phyloP scores from a whole-genome alignment of 176 grass and related monocot genomes.

The Avena eriantha region DNA sequence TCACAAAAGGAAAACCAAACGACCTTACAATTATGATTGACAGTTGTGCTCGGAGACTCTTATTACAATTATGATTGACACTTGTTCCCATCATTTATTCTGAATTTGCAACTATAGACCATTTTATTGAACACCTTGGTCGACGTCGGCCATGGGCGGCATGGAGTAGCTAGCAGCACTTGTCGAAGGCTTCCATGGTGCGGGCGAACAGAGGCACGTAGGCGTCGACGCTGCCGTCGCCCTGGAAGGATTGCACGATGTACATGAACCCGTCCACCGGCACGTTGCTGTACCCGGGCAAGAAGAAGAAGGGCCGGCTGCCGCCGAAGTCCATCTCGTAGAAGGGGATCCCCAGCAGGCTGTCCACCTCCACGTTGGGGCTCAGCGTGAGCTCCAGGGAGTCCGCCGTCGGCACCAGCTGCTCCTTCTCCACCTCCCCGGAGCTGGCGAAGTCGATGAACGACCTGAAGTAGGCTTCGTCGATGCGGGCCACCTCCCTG shows the following conservation, averaged over 20 bases:
- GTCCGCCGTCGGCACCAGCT: conserved; percentile 42
- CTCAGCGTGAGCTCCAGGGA: background rate
- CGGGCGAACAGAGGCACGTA: conserved; percentile 5
- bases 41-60: too few species aligned
- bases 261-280: conserved; percentile 18
- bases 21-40: too few species aligned
- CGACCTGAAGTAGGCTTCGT: conserved; percentile 36
- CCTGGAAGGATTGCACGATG: background rate
- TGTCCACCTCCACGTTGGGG: conserved; percentile 18
- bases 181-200: background rate
- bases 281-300: background rate
- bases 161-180: conserved; percentile 2
- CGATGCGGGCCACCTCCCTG: background rate
- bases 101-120: too few species aligned
- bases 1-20: too few species aligned
- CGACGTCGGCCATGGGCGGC: background rate
- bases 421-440: conserved; percentile 44
- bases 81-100: too few species aligned
- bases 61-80: too few species aligned
- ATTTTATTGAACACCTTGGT: background rate
- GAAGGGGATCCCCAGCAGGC: background rate
- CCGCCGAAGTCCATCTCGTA: conserved; percentile 18
- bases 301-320: conserved; percentile 5
- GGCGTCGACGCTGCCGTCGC: background rate
- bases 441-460: conserved; percentile 43